Evolutionary conservation across 148 eudicot genomes (phyloP), one percentile per base, ranked within the genome.

Genomic region (Camellia sinensis): DNA sequence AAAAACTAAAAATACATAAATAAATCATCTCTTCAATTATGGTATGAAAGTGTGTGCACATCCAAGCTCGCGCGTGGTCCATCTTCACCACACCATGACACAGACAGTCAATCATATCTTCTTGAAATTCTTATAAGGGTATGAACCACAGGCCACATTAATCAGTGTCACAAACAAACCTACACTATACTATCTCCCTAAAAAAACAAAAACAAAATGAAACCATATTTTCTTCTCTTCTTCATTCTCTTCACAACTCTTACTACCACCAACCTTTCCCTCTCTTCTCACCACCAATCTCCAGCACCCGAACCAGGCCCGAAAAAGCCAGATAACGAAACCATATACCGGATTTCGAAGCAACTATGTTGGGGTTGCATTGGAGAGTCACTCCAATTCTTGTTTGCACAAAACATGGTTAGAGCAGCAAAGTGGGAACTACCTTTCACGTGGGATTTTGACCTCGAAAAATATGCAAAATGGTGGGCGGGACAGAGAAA

Each of bases 401-500:
- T 94, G 21, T 74, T 79, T 3, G 82, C 81, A 40, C 97, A 92
- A 78, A 94, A 94, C 84, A n/a, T 90, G 52, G 93, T 90, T 0
- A 79, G 93, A 85, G 98, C 94, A 7, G 81, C 84, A 40, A 92
- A 91, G 74, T 67, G 86, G 81, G 97, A 94, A 79, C 61, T 83
- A 37, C 95, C 97, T 2, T 83, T 94, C 0, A 37, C 74, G 7
- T 92, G 93, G 93, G 97, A 92, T 80, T 19, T 71, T 2, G 76
- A 86, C 14, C 91, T 94, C 14, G 93, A 90, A 74, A 86, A 73
- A 0, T 92, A 91, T 78, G 97, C 97, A 0, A 80, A 62, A 48
- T 92, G 94, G 97, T 94, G 95, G 95, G 95, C 95, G 0, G 84
- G 84, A 2, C 88, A 85, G 62, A 81, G 98, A 52, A 79, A 84